phyloP scores from a whole-genome alignment of 768 basidiomycete genomes.

The Trametes cingulata region DNA sequence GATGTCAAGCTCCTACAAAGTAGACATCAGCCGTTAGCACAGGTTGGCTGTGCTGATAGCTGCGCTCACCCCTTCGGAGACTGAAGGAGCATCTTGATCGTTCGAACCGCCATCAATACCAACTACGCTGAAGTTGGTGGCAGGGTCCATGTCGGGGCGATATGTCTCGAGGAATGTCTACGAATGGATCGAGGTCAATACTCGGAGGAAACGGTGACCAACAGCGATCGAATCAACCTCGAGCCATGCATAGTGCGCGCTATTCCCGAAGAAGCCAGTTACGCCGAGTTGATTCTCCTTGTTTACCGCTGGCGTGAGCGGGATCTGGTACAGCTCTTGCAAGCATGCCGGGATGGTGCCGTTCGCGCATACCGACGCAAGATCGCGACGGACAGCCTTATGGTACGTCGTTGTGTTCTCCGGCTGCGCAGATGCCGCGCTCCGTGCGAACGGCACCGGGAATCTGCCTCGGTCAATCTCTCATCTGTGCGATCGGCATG shows the following conservation, averaged over 20 bases:
- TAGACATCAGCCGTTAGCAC: neutral
- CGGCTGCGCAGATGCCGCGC: neutral
- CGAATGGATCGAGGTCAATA: conserved; percentile 41
- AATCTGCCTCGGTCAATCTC: neutral
- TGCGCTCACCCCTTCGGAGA: conserved; percentile 48
- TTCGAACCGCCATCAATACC: conserved; percentile 32
- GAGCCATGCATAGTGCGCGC: conserved; percentile 26
- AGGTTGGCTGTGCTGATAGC: no score
- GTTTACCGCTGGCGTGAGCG: conserved; percentile 30
- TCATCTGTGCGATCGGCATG: no score
- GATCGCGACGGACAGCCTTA: neutral
- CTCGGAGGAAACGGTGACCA: conserved; percentile 25
- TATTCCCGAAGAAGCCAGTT: conserved; percentile 31
- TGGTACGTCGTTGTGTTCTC: neutral
- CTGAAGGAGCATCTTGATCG: neutral
- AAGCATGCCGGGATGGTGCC: conserved; percentile 29
- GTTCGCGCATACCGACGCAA: conserved; percentile 21
- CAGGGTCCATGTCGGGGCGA: conserved; percentile 28
- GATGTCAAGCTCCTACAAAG: conserved; percentile 34
- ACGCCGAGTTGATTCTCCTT: conserved; percentile 29
- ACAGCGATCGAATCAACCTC: conserved; percentile 32
- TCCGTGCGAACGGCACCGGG: neutral
- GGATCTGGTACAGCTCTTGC: conserved; percentile 36
- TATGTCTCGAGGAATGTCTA: conserved; percentile 30
- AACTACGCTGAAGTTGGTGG: conserved; percentile 27